Conservation (phyloP, 2,329 filamentous ascomycete genomes). For the Paraconiothyrium brasiliense region DNA sequence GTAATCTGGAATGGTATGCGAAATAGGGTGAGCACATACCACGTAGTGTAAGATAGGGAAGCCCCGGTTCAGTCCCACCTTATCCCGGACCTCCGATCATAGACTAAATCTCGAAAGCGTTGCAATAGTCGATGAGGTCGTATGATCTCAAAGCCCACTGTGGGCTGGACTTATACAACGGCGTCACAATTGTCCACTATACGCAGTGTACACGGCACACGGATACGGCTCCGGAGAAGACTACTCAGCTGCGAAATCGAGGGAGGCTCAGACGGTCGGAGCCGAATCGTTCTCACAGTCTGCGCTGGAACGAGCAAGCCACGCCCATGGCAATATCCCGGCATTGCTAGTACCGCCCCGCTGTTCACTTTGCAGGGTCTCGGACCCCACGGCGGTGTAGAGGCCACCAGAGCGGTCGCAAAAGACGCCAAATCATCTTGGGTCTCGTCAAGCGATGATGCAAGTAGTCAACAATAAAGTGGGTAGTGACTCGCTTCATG, state of each 20-base stretch:
- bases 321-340: not conserved
- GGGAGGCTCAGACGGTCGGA: not conserved
- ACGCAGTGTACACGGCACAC: constrained; percentile 5
- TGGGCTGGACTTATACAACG: not conserved
- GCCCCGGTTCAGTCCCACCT: not conserved
- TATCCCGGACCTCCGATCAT: constrained; percentile 5
- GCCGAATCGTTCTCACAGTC: not conserved
- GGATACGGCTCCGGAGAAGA: constrained; percentile 10
- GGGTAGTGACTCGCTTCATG: constrained; percentile 13
- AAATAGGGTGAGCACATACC: constrained; percentile 18
- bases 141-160: not conserved
- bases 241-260: not conserved
- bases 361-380: constrained; percentile 2
- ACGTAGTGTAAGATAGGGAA: constrained; percentile 20
- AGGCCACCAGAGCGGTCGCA: constrained; percentile 2
- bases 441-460: not conserved
- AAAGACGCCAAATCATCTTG: not conserved
- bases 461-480: not conserved
- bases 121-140: constrained; percentile 3
- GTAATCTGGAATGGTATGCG: constrained; percentile 11
- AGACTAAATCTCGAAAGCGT: constrained; percentile 6
- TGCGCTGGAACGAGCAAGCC: not conserved
- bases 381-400: constrained; percentile 15
- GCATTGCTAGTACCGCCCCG: constrained; percentile 9
- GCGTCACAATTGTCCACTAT: not conserved